These are phyloP conservation scores for Cladosporium colombiae DNA, from an alignment of 2,329 filamentous ascomycete genomes.

Conservation along the genomic window DNA sequence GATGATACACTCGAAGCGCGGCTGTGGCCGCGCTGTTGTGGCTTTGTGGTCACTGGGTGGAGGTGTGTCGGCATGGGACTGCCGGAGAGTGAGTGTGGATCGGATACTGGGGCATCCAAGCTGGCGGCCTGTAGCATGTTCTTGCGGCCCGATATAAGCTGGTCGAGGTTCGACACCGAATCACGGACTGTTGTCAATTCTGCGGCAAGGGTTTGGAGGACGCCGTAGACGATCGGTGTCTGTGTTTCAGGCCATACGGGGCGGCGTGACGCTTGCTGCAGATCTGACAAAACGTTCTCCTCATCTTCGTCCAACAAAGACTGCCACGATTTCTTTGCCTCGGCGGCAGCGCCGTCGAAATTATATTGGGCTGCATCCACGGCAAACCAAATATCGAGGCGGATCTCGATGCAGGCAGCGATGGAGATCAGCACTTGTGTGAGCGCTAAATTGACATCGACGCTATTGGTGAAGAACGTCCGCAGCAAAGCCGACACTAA, in stretches of 20 bases:
- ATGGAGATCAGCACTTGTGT: conserved; percentile 83
- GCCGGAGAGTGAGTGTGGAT: conserved; percentile 27
- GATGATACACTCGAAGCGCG: conserved; percentile 29
- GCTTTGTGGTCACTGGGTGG: conserved; percentile 2
- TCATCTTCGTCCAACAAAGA: conserved; percentile 39
- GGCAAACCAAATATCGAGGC: conserved; percentile 87
- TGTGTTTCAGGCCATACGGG: conserved; percentile 39
- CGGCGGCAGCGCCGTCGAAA: conserved; percentile 37
- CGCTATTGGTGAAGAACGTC: conserved; percentile 83
- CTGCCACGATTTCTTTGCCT: conserved; percentile 35
- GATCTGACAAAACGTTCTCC: conserved; percentile 25
- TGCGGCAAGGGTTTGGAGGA: conserved; percentile 43
- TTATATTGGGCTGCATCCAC: conserved; percentile 27
- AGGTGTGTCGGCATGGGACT: conserved; percentile 24
- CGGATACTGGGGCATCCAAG: conserved; percentile 37
- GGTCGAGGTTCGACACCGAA: conserved; percentile 49
- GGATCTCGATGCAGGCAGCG: conserved; percentile 79
- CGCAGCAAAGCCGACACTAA: conserved; percentile 63
- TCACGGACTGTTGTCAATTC: conserved; percentile 47
- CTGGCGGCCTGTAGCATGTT: conserved; percentile 51
- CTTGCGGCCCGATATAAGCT: conserved; percentile 51
- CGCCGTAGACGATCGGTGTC: conserved; percentile 44
- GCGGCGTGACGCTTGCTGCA: conserved; percentile 37
- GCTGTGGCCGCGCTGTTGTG: conserved; percentile 23
- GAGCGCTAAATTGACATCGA: conserved; percentile 85